These are phyloP conservation scores for Pneumocystis murina DNA, from an alignment of 1,139 yeast species.

Conservation along the genomic window DNA sequence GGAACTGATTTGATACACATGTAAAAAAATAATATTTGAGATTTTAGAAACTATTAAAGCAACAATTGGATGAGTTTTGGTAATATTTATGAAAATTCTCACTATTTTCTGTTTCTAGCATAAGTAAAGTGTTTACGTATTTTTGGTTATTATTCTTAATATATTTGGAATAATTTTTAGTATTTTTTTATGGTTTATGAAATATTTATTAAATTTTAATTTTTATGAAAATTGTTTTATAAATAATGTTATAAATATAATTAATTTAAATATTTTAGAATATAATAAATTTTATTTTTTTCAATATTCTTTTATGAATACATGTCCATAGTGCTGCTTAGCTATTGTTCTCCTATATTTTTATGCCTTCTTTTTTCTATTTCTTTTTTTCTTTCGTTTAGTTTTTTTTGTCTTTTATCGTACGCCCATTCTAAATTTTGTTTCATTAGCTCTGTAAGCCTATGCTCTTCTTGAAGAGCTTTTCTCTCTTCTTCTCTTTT, in stretches of 20 bases:
- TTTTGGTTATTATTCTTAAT: background rate
- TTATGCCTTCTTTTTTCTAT: background rate
- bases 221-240: background rate
- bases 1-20: background rate
- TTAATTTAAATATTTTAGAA: background rate
- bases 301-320: background rate
- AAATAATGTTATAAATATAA: background rate
- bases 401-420: background rate
- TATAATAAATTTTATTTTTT: background rate
- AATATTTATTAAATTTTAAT: background rate
- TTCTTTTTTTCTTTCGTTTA: background rate
- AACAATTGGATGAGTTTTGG: background rate
- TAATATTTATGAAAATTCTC: background rate
- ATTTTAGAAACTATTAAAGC: background rate
- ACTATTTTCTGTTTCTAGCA: background rate
- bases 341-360: background rate
- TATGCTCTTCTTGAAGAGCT: conserved; percentile 15
- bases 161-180: background rate
- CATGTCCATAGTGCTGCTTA: background rate
- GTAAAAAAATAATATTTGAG: background rate
- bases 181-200: background rate
- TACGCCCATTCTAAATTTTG: background rate
- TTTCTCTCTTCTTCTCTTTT: conserved; percentile 19
- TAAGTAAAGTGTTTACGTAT: background rate
- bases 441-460: conserved; percentile 10